phyloP scores from a whole-genome alignment of 2,329 filamentous ascomycete species.

The Drechslerella stenobrocha region DNA sequence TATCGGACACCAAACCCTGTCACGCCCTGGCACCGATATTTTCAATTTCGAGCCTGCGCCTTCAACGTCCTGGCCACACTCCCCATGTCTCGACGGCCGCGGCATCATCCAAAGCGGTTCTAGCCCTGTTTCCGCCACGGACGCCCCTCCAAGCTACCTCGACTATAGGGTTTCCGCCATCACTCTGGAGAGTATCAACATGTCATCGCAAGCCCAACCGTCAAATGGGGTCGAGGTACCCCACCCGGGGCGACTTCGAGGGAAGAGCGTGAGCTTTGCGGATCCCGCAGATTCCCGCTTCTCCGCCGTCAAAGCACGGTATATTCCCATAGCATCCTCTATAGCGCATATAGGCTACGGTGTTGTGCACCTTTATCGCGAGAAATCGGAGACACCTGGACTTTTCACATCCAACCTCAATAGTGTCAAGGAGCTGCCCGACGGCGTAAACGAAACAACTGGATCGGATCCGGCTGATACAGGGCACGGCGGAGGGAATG shows the following conservation, averaged over 20 bases:
- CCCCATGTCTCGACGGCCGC: conserved; percentile 17
- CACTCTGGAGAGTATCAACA: conserved; percentile 42
- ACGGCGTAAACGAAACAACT: neutral
- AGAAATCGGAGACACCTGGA: conserved; percentile 72
- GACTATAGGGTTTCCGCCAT: conserved; percentile 40
- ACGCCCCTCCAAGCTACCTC: conserved; percentile 13
- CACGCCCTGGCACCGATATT: conserved; percentile 21
- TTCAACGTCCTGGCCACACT: neutral
- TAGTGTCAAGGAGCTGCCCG: conserved; percentile 53
- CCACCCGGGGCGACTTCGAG: conserved; percentile 14
- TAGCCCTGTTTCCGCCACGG: neutral
- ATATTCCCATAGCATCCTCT: conserved; percentile 67
- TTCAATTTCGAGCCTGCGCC: conserved; percentile 25
- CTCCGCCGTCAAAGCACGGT: conserved; percentile 77
- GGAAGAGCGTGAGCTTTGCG: conserved; percentile 45
- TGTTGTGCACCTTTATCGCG: conserved; percentile 89
- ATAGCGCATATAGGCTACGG: conserved; percentile 84
- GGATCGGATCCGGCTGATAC: too few species aligned
- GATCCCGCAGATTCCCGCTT: conserved; percentile 30
- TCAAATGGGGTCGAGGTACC: conserved; percentile 12
- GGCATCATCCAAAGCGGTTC: neutral
- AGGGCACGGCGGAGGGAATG: conserved; percentile 55
- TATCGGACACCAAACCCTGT: conserved; percentile 11
- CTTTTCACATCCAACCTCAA: conserved; percentile 55
- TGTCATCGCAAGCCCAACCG: conserved; percentile 21